These are phyloP conservation scores for Saposhnikovia divaricata DNA, from an alignment of 129 eudicot species.

Conservation along the genomic window DNA sequence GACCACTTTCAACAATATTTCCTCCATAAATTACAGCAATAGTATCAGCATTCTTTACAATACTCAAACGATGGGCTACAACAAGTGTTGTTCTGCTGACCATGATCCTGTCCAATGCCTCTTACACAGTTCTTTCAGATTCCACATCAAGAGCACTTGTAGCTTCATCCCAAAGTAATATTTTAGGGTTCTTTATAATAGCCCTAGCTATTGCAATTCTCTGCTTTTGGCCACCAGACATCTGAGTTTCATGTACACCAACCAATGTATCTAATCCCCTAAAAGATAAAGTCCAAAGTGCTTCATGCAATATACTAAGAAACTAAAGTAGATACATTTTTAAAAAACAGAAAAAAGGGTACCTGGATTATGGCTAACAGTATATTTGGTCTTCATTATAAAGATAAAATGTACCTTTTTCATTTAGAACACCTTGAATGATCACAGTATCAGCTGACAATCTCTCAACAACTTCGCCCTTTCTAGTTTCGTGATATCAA, in stretches of 20 bases:
- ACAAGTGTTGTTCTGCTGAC: conserved; percentile 14
- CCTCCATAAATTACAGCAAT: conserved; percentile 11
- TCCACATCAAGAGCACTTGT: conserved; percentile 20
- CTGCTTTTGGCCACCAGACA: conserved; percentile 21
- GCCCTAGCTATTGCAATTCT: conserved; percentile 22
- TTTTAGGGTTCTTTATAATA: conserved; percentile 16
- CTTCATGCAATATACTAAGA: not conserved
- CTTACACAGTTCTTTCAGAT: conserved; percentile 17
- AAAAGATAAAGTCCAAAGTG: not conserved
- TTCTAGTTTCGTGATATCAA: conserved; percentile 29
- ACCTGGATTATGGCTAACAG: no score
- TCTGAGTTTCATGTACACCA: conserved; percentile 19
- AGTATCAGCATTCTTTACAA: conserved; percentile 11
- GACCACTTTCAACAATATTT: conserved; percentile 14
- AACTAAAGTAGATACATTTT: not conserved
- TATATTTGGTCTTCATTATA: not conserved
- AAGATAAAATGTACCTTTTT: conserved; percentile 20
- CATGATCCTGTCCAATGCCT: conserved; percentile 15
- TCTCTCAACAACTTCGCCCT: conserved; percentile 23
- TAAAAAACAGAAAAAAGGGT: no score
- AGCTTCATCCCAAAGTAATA: conserved; percentile 18
- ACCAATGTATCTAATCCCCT: conserved; percentile 17
- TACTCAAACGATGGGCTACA: conserved; percentile 18
- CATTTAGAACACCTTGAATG: conserved; percentile 33
- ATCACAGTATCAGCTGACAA: conserved; percentile 31